These are phyloP conservation scores for Fraxinus pennsylvanica DNA, from an alignment of 257 asterid genomes.

Conservation along the genomic window DNA sequence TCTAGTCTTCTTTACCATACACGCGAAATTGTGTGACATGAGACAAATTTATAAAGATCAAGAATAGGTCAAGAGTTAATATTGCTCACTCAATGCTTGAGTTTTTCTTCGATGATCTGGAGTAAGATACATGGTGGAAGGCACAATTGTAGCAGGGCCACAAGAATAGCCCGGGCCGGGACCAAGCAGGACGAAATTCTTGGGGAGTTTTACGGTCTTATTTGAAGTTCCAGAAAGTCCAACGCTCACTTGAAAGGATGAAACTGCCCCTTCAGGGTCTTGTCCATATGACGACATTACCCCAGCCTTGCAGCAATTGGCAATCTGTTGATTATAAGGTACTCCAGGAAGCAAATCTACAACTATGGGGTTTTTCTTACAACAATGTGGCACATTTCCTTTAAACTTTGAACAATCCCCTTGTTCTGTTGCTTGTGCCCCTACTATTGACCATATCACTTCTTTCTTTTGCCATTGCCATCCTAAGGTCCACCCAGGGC, in stretches of 20 bases:
- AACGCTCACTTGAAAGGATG: slow-evolving; percentile 73
- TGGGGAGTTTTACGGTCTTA: slow-evolving; percentile 71
- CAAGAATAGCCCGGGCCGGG: slow-evolving; percentile 84
- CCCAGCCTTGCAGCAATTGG: slow-evolving; percentile 83
- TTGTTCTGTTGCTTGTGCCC: slow-evolving; percentile 81
- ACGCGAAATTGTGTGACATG: neutral
- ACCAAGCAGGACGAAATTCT: slow-evolving; percentile 60
- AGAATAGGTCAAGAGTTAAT: neutral
- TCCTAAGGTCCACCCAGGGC: slow-evolving; percentile 74
- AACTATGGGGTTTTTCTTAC: slow-evolving; percentile 54
- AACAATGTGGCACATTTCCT: slow-evolving; percentile 73
- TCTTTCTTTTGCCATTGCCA: slow-evolving; percentile 88
- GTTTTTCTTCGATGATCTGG: slow-evolving; percentile 68
- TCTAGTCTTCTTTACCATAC: neutral
- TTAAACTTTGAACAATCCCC: slow-evolving; percentile 79
- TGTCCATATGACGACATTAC: slow-evolving; percentile 81
- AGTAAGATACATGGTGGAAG: slow-evolving; percentile 59
- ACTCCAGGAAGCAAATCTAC: slow-evolving; percentile 79
- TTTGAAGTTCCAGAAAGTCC: slow-evolving; percentile 75
- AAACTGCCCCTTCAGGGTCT: slow-evolving; percentile 63
- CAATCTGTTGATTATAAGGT: slow-evolving; percentile 74
- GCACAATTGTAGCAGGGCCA: slow-evolving; percentile 74
- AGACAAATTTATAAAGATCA: neutral
- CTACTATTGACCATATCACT: slow-evolving; percentile 77
- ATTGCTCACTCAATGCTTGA: slow-evolving; percentile 60